phyloP scores from a whole-genome alignment of 139 green algal species.

The Klebsormidium nitens region DNA sequence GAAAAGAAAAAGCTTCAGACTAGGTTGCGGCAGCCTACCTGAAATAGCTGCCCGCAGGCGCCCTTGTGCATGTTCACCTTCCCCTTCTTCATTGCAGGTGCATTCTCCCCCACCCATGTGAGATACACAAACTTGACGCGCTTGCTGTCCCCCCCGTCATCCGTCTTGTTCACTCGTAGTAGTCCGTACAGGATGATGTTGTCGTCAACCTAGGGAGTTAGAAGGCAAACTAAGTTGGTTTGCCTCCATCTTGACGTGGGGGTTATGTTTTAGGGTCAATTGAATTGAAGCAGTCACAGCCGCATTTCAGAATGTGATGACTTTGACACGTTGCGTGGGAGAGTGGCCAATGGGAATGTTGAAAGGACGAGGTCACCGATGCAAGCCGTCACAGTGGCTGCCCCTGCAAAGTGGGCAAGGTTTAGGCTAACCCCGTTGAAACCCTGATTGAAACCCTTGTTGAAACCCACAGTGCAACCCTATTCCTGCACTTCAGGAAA shows the following conservation, averaged over 20 bases:
- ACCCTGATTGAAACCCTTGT: too few species aligned
- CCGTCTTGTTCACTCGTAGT: slow-evolving; percentile 33
- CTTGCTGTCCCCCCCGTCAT: slow-evolving; percentile 37
- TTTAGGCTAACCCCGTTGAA: too few species aligned
- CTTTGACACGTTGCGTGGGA: background rate
- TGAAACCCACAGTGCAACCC: too few species aligned
- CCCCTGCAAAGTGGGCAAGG: too few species aligned
- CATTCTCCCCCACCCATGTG: slow-evolving; percentile 39
- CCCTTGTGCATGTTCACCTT: slow-evolving; percentile 33
- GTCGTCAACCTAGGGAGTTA: slow-evolving; percentile 13
- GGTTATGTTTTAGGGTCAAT: background rate
- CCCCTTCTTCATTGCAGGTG: slow-evolving; percentile 38
- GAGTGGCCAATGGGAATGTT: background rate
- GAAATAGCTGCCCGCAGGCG: slow-evolving; percentile 19
- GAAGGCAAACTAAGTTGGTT: background rate
- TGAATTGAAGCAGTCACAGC: background rate
- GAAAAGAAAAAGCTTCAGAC: too few species aligned
- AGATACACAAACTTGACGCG: slow-evolving; percentile 40
- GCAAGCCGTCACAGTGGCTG: too few species aligned
- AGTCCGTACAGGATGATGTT: slow-evolving; percentile 25
- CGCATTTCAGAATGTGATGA: background rate
- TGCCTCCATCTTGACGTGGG: too few species aligned
- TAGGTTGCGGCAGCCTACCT: too few species aligned
- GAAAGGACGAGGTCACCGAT: background rate
- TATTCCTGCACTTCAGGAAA: too few species aligned